These are phyloP conservation scores for Fragilaria crotonensis DNA, from an alignment of 108 stramenopile species.

Conservation along the genomic window DNA sequence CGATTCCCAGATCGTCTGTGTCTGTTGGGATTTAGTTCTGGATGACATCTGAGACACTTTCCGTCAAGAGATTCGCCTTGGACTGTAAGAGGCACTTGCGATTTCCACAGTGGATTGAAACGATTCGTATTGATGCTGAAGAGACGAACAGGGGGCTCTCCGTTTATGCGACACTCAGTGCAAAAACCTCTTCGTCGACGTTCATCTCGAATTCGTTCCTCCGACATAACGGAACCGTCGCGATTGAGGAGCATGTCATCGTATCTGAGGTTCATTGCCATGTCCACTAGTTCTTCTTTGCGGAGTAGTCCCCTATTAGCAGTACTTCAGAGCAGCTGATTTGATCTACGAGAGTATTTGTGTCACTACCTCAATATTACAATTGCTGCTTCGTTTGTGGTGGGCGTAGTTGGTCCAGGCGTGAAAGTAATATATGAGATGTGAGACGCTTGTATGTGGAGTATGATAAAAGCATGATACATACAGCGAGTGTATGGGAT, in stretches of 20 bases:
- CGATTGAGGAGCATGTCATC: constrained; percentile 8
- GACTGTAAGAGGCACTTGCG: constrained; percentile 11
- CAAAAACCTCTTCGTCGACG: constrained; percentile 22
- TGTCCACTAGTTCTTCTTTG: too few relatives aligned
- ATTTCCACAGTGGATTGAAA: constrained; percentile 27
- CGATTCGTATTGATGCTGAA: constrained; percentile 11
- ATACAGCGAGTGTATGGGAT: too few relatives aligned
- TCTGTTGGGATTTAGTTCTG: background rate
- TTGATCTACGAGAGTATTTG: too few relatives aligned
- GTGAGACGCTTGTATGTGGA: too few relatives aligned
- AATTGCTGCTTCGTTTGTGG: too few relatives aligned
- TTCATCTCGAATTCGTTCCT: constrained; percentile 11
- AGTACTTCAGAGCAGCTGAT: too few relatives aligned
- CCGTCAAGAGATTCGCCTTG: constrained; percentile 22
- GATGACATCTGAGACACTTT: constrained; percentile 21
- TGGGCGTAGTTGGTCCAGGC: too few relatives aligned
- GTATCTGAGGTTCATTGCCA: constrained; percentile 27
- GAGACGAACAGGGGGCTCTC: constrained; percentile 18
- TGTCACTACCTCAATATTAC: too few relatives aligned
- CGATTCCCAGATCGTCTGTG: background rate
- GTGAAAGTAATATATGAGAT: too few relatives aligned
- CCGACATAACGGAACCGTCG: constrained; percentile 15
- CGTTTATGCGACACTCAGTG: constrained; percentile 13
- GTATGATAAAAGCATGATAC: too few relatives aligned
- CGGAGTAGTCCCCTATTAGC: too few relatives aligned